Evolutionary conservation across 192 early-diverging fungal species (phyloP).

Genomic region (Jimgerdemannia flammicorona): DNA sequence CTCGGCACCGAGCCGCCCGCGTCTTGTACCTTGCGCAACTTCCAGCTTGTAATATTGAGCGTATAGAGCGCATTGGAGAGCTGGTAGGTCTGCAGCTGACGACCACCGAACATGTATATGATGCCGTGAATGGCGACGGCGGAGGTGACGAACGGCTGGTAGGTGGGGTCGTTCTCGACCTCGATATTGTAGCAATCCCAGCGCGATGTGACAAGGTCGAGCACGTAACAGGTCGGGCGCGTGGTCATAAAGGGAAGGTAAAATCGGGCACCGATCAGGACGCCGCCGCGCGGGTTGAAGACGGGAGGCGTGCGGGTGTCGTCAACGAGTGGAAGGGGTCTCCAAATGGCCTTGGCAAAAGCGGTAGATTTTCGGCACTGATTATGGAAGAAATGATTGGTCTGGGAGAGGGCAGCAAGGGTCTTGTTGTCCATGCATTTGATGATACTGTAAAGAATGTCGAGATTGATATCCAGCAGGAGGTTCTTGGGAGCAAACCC

Average conservation of each 20-base stretch:
- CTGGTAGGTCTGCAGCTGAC: conserved; percentile 16
- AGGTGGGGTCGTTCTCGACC: background rate
- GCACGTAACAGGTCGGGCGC: conserved; percentile 14
- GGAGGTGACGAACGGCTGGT: conserved; percentile 18
- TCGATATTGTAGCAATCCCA: conserved; percentile 16
- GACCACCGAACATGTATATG: conserved; percentile 25
- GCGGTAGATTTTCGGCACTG: background rate
- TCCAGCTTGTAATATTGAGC: conserved; percentile 13
- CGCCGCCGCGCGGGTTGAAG: conserved; percentile 17
- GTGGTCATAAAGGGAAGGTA: conserved; percentile 24
- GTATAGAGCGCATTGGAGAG: conserved; percentile 18
- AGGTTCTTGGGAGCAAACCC: background rate
- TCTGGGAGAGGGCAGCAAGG: conserved; percentile 7
- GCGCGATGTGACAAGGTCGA: conserved; percentile 17
- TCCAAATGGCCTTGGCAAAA: conserved; percentile 10
- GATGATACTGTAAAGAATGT: conserved; percentile 13
- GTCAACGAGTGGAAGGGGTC: background rate
- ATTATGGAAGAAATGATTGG: conserved; percentile 10
- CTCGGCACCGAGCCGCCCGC: conserved; percentile 17
- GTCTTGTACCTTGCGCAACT: conserved; percentile 6
- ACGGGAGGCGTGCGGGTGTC: conserved; percentile 10
- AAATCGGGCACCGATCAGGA: conserved; percentile 11
- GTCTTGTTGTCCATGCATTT: conserved; percentile 12
- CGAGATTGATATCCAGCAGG: conserved; percentile 6
- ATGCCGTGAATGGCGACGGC: conserved; percentile 13